Percentiles rank a stretch among this genome's conserved stretches.
phyloP scores from a whole-genome alignment of 1,139 yeast species.

The Blastobotrys buckinghamii region DNA sequence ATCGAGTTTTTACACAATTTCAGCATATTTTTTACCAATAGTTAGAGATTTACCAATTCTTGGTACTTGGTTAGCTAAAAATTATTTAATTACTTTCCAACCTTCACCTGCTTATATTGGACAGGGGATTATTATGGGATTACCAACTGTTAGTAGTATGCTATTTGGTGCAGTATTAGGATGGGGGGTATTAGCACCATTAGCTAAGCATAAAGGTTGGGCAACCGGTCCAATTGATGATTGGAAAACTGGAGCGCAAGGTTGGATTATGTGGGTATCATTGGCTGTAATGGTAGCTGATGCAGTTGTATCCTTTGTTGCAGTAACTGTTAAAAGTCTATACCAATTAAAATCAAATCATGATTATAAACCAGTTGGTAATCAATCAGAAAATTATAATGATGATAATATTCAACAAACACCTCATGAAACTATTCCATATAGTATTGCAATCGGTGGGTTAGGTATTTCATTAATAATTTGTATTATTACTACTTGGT shows the following conservation, averaged over 20 bases:
- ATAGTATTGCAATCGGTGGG: conserved; percentile 51
- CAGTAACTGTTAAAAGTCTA: conserved; percentile 42
- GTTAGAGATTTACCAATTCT: conserved; percentile 67
- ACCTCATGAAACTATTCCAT: conserved; percentile 37
- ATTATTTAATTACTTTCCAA: conserved; percentile 83
- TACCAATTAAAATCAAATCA: conserved; percentile 10
- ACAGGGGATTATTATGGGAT: conserved; percentile 96
- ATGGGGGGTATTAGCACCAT: conserved; percentile 85
- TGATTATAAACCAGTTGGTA: not conserved
- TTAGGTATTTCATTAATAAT: conserved; percentile 56
- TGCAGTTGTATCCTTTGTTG: conserved; percentile 72
- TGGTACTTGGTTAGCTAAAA: conserved; percentile 56
- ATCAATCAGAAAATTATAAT: conserved; percentile 14
- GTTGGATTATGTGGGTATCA: conserved; percentile 96
- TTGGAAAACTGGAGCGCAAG: conserved; percentile 92
- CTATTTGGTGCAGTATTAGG: conserved; percentile 83
- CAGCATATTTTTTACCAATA: conserved; percentile 67
- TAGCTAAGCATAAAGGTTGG: conserved; percentile 68
- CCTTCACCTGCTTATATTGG: conserved; percentile 98
- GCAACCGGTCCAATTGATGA: conserved; percentile 86
- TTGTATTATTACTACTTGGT: conserved; percentile 58
- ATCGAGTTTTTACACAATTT: conserved; percentile 67
- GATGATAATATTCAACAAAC: conserved; percentile 16
- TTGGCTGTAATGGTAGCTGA: conserved; percentile 92
- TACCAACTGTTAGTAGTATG: conserved; percentile 89